A percentile compares a stretch with the other conserved stretches of the same genome.
These are phyloP conservation scores for Diaporthe ilicicola DNA, from an alignment of 2,329 filamentous ascomycete genomes.

Conservation along the genomic window DNA sequence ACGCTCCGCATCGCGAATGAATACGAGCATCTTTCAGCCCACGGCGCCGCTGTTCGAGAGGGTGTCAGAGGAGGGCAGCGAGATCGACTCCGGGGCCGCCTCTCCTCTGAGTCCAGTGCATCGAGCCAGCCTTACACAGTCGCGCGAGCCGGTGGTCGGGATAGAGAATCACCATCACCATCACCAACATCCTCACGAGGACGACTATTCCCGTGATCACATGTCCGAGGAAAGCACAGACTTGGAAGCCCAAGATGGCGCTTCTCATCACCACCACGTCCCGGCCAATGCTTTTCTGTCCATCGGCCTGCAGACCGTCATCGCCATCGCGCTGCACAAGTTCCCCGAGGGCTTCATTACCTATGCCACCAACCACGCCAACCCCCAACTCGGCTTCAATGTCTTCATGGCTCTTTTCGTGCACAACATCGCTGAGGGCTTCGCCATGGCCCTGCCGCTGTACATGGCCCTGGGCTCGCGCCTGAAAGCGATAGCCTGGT, in stretches of 20 bases:
- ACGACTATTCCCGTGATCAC: constrained; percentile 37
- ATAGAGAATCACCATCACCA: constrained; percentile 7
- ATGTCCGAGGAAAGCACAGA: constrained; percentile 47
- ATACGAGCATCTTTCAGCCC: constrained; percentile 41
- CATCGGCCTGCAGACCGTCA: constrained; percentile 93
- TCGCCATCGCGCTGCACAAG: constrained; percentile 96
- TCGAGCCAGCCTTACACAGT: constrained; percentile 7
- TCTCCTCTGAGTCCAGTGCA: constrained; percentile 25
- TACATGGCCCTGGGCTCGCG: constrained; percentile 90
- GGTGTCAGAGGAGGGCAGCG: constrained; percentile 37
- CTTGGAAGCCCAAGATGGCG: constrained; percentile 50
- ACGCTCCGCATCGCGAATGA: constrained; percentile 42
- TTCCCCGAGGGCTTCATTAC: constrained; percentile 90
- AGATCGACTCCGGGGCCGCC: constrained; percentile 25
- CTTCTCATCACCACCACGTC: constrained; percentile 87
- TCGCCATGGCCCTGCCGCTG: constrained; percentile 89
- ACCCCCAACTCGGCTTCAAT: constrained; percentile 84
- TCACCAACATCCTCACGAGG: constrained; percentile 34
- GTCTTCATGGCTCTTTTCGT: constrained; percentile 97
- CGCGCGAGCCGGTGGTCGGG: constrained; percentile 5
- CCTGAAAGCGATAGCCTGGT: constrained; percentile 83
- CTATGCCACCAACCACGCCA: constrained; percentile 97
- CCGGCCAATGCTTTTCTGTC: constrained; percentile 92
- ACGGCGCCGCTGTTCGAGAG: constrained; percentile 48
- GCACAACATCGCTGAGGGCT: constrained; percentile 98